Evolutionary conservation across 148 eudicot genomes (phyloP), one percentile per base, ranked within the genome.

Genomic region (Rhododendron mucronatum): DNA sequence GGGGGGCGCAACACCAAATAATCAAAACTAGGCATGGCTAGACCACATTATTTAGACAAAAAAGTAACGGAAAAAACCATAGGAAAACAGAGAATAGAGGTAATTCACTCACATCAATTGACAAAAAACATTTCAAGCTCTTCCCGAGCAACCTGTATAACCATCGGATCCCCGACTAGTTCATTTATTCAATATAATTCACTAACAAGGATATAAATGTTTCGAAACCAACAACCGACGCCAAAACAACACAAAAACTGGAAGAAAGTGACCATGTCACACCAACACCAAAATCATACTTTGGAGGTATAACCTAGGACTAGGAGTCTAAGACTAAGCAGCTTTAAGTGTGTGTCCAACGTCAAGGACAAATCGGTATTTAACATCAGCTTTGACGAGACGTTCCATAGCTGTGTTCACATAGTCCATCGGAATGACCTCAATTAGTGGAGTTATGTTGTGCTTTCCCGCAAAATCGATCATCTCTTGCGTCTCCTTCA

Each of bases 391-490:
- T 10, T 57, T 82, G 9, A 0, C 33, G 0, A 59, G 50, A 35
- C 84, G 73, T 2, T 57, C 73, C 50, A 82, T 57, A 1, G 83
- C 83, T 0, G 44, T 81, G 83, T 81, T 81, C 44, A 81, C 67
- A 53, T 59, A 82, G 30, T 59, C 73, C 48, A 57, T 57, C 2
- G 71, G 30, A 37, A 82, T 23, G 44, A 82, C 28, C 73, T 82
- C 84, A 39, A 76, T 76, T 16, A 3, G 6, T 2, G 75, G 37
- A 69, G 75, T 26, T 11, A 69, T 69, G 16, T 69, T 28, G 75
- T 69, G 75, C 5, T 69, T 69, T 28, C 35, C 75, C 3, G 75
- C 75, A 28, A 28, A 69, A 69, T 69, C 75, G 6, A 69, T 69
- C 75, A 69, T 69, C 37, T 69, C 75, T 3, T 69, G 75, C 2